Base-by-base conservation (phyloP, 345 rosid species). In the Microcos paniculata region DNA sequence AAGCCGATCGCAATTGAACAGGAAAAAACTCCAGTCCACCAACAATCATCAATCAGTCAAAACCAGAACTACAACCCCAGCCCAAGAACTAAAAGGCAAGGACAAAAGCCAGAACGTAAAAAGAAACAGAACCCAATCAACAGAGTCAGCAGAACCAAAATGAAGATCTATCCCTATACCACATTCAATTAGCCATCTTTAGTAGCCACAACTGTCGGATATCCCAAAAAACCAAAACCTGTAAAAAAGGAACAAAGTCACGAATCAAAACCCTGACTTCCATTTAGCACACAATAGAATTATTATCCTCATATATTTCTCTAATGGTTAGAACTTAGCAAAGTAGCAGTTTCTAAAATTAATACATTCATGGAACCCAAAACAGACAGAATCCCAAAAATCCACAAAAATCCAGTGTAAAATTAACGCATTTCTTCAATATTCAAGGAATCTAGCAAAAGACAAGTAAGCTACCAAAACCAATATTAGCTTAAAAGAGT, bases 1-100 rank as follows among this genome's bases (percentile, higher is more conserved):
- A 84, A 75, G 72, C 81, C 83, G 69, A 74, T 57, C 26, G 77
- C 35, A 78, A 69, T 77, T 45, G 67, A 77, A 24, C 24, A 55
- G 33, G 80, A 46, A 73, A 78, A 61, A 38, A 63, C 43, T 31
- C 76, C 19, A 72, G 55, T 73, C 71, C 78, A 56, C 77, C 74
- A 77, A 65, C 69, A 66, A 87, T 75, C 96, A 91, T 90, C 82
- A 88, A 91, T 80, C 76, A 64, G 70, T 31, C 40, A 19, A 69
- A 79, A 31, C 76, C 71, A 58, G 71, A 69, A 74, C 72, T 15
- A 75, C 80, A 77, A 71, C 72, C 81, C 79, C 66, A 19, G 78
- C 70, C 26, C 55, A 46, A 46, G 46, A 62, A 49, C 71, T 57
- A 33, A 49, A 73, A 45, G n/a, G 11, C 63, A 67, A 42, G 2